A percentile compares a stretch with the other conserved stretches of the same genome.
phyloP scores from a whole-genome alignment of 441 rosid species.

The Arabidopsis hybrid region DNA sequence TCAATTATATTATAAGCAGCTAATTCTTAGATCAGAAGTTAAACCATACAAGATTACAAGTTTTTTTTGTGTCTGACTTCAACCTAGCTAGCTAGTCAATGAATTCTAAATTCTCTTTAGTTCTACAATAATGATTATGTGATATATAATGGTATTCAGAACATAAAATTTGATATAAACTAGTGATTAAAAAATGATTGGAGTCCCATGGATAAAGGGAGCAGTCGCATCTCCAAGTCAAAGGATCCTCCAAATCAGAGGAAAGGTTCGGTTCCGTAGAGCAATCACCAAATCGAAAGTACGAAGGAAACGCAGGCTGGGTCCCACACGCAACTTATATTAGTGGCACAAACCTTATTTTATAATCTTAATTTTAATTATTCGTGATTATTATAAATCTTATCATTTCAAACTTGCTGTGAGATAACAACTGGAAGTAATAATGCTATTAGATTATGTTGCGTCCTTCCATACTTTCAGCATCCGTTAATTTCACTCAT shows the following conservation, averaged over 20 bases:
- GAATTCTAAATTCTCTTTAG: neutral
- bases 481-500: constrained; percentile 24
- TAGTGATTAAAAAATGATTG: neutral
- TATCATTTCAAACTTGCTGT: constrained; percentile 15
- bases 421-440: constrained; percentile 39
- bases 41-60: constrained; percentile 1
- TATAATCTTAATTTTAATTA: constrained; percentile 4
- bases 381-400: neutral
- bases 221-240: constrained; percentile 8
- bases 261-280: constrained; percentile 41
- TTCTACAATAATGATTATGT: neutral
- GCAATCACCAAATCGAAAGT: constrained; percentile 40
- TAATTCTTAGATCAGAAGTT: constrained; percentile 1
- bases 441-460: constrained; percentile 21
- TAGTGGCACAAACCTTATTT: constrained; percentile 16
- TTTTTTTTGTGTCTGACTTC: neutral
- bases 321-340: constrained; percentile 40
- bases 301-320: constrained; percentile 17
- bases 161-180: neutral
- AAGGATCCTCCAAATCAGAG: constrained; percentile 12
- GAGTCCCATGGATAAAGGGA: constrained; percentile 35
- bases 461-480: constrained; percentile 33
- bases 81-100: constrained; percentile 1
- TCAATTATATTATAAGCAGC: neutral
- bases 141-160: neutral